These are phyloP conservation scores for Achaetomium macrosporum DNA, from an alignment of 2,329 filamentous ascomycete genomes.

Conservation along the genomic window DNA sequence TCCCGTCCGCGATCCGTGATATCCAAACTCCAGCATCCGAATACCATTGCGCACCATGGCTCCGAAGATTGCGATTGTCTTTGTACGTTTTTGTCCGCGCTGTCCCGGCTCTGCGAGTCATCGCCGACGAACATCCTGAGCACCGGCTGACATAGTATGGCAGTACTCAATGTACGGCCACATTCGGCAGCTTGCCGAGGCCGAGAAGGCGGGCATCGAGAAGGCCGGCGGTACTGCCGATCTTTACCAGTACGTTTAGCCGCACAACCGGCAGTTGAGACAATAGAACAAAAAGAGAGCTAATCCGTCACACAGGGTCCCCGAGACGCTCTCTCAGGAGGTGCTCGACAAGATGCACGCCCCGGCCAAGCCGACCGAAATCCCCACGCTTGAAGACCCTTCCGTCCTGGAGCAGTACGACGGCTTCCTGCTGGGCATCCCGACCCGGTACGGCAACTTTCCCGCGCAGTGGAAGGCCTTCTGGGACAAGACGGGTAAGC, in stretches of 20 bases:
- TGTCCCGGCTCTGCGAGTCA: constrained; percentile 1
- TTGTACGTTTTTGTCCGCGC: constrained; percentile 49
- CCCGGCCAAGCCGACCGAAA: constrained; percentile 62
- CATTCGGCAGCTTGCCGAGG: constrained; percentile 75
- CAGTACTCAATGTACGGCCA: constrained; percentile 96
- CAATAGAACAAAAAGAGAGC: neutral
- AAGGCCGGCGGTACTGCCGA: constrained; percentile 76
- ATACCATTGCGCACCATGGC: constrained; percentile 56
- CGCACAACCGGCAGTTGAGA: neutral
- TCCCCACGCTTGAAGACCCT: constrained; percentile 58
- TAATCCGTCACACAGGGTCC: constrained; percentile 45
- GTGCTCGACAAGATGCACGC: constrained; percentile 90
- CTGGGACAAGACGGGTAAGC: constrained; percentile 84
- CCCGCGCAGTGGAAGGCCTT: constrained; percentile 90
- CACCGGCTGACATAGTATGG: neutral
- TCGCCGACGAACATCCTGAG: no score
- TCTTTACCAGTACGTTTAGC: constrained; percentile 65
- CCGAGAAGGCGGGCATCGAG: constrained; percentile 86
- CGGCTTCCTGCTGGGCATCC: constrained; percentile 87
- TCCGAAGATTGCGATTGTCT: constrained; percentile 88
- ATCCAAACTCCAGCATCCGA: neutral
- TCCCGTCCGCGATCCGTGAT: neutral
- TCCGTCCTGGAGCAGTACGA: constrained; percentile 67
- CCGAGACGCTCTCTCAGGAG: constrained; percentile 80
- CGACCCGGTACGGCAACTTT: constrained; percentile 95